Percentiles rank a stretch among this genome's conserved stretches.
These are phyloP conservation scores for Quambalaria eucalypti DNA, from an alignment of 1,284 basidiomycete species.

Conservation along the genomic window DNA sequence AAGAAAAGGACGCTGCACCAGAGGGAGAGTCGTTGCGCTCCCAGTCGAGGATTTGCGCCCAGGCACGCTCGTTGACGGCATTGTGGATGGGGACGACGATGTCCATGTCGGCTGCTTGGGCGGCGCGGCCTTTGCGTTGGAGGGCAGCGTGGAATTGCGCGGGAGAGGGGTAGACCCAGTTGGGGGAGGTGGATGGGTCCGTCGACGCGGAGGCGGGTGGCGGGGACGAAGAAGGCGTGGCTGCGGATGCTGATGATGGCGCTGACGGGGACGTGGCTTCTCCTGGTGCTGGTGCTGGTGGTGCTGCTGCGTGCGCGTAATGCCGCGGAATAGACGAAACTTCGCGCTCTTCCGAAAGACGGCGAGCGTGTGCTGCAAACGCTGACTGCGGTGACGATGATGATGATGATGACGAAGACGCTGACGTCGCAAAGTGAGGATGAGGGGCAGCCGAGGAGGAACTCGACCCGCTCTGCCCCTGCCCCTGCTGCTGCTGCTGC, in stretches of 20 bases:
- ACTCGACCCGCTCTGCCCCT: background rate
- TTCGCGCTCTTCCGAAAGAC: background rate
- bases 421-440: background rate
- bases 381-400: too few species aligned
- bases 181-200: slow-evolving; percentile 34
- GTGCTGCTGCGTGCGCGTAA: background rate
- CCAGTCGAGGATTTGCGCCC: slow-evolving; percentile 83
- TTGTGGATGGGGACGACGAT: slow-evolving; percentile 98
- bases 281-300: slow-evolving; percentile 3
- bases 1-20: slow-evolving; percentile 51
- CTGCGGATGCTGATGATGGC: slow-evolving; percentile 3
- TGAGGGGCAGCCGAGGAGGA: background rate
- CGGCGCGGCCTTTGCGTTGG: slow-evolving; percentile 66
- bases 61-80: slow-evolving; percentile 94
- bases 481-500: background rate
- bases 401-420: background rate
- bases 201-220: slow-evolving; percentile 4
- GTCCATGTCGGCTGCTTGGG: slow-evolving; percentile 71
- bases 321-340: background rate
- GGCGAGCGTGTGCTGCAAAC: background rate
- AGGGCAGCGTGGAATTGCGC: slow-evolving; percentile 93
- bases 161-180: slow-evolving; percentile 98
- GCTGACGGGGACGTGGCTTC: slow-evolving; percentile 1
- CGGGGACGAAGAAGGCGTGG: slow-evolving; percentile 6
- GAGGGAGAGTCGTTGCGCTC: slow-evolving; percentile 52